Conservation (phyloP, 164 flowering plant genomes). For the Brasenia schreberi region DNA sequence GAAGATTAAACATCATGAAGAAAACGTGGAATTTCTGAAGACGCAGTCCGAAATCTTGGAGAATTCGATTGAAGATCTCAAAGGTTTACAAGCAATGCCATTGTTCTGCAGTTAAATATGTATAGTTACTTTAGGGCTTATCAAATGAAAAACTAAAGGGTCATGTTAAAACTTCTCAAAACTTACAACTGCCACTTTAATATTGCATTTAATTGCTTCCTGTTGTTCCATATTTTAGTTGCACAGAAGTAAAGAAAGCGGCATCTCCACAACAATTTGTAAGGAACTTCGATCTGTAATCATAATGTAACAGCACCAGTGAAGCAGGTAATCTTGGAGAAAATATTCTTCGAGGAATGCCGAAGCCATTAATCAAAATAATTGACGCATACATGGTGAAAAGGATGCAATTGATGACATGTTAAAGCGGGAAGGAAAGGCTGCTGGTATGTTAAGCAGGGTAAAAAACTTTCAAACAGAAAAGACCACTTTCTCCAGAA, state of each 20-base stretch:
- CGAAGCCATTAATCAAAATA: background rate
- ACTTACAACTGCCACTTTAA: no score
- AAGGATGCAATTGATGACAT: slow-evolving; percentile 41
- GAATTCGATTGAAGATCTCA: no score
- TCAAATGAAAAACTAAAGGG: no score
- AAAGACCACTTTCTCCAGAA: slow-evolving; percentile 26
- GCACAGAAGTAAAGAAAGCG: no score
- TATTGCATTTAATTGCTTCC: no score
- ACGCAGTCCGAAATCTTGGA: slow-evolving; percentile 33
- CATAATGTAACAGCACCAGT: slow-evolving; percentile 5
- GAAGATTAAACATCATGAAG: slow-evolving; percentile 64
- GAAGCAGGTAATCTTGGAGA: slow-evolving; percentile 43
- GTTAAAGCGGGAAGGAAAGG: slow-evolving; percentile 49
- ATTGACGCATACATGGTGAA: slow-evolving; percentile 17
- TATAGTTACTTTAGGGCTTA: no score
- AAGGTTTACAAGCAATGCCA: no score
- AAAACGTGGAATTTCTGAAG: slow-evolving; percentile 40
- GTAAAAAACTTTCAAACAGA: slow-evolving; percentile 35
- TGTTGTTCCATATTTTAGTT: no score
- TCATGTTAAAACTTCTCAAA: no score
- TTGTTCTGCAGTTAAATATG: no score
- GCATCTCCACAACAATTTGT: no score
- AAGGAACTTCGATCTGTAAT: background rate
- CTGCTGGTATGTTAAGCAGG: slow-evolving; percentile 54
- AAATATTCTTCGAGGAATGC: slow-evolving; percentile 24